Evolutionary conservation across 305 asterid species (phyloP).

Genomic region (Fraxinus velutina): DNA sequence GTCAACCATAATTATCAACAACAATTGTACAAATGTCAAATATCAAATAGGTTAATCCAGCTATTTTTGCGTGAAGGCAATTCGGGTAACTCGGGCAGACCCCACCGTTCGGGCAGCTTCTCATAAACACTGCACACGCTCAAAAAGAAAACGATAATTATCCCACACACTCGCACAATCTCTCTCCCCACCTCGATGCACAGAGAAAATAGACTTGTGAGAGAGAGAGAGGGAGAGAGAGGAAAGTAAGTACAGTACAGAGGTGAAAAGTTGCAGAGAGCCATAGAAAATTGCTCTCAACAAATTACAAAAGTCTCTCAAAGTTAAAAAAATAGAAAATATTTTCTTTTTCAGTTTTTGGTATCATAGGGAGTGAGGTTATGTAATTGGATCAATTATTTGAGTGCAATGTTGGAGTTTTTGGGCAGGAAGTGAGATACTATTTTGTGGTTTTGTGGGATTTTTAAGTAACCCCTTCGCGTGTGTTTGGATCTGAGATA

Average conservation of each 20-base stretch:
- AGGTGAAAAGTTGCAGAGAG: slow-evolving; percentile 30
- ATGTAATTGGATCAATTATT: slow-evolving; percentile 29
- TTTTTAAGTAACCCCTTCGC: slow-evolving; percentile 10
- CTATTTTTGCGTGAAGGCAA: neutral
- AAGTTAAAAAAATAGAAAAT: slow-evolving; percentile 3
- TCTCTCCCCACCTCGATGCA: neutral
- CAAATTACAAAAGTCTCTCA: slow-evolving; percentile 5
- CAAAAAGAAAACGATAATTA: slow-evolving; percentile 15
- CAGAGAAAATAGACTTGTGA: neutral
- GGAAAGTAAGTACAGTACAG: slow-evolving; percentile 27
- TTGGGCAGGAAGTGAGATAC: slow-evolving; percentile 33
- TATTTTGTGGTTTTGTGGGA: slow-evolving; percentile 28
- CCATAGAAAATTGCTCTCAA: slow-evolving; percentile 29
- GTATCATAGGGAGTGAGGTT: neutral
- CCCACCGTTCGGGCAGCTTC: slow-evolving; percentile 16
- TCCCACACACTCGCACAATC: neutral
- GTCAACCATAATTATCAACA: neutral
- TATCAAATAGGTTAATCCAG: neutral
- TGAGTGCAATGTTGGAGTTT: slow-evolving; percentile 28
- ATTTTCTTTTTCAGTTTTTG: slow-evolving; percentile 11
- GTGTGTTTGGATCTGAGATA: slow-evolving; percentile 53
- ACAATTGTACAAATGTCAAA: neutral
- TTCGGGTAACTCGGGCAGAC: slow-evolving; percentile 2
- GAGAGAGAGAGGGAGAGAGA: slow-evolving; percentile 10
- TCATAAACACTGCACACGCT: slow-evolving; percentile 5